Conservation (phyloP, 768 basidiomycete genomes). For the Sarcodon sp. region DNA sequence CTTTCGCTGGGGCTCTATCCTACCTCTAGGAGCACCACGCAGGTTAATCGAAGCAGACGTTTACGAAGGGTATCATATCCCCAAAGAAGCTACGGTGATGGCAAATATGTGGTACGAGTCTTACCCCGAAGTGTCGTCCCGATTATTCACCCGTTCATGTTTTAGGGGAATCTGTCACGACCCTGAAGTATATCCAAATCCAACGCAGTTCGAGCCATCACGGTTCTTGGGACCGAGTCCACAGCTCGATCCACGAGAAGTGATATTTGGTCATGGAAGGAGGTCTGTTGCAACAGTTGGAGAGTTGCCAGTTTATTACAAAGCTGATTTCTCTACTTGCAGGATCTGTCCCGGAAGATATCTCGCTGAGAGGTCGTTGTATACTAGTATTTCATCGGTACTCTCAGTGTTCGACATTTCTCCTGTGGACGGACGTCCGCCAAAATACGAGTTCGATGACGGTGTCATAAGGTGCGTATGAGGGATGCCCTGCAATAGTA, state of each 20-base stretch:
- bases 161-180: conserved; percentile 9
- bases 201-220: conserved; percentile 14
- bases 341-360: too few relatives aligned
- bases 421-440: too few relatives aligned
- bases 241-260: conserved; percentile 12
- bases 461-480: too few relatives aligned
- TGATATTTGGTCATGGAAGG: conserved; percentile 14
- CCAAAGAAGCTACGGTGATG: conserved; percentile 12
- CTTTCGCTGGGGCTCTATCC: conserved; percentile 11
- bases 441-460: too few relatives aligned
- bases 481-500: too few relatives aligned
- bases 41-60: conserved; percentile 9
- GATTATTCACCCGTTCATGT: too few relatives aligned
- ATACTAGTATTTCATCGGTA: too few relatives aligned
- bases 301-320: too few relatives aligned
- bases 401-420: too few relatives aligned
- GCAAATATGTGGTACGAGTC: conserved; percentile 13
- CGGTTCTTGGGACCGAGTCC: conserved; percentile 10
- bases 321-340: too few relatives aligned
- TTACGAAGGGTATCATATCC: conserved; percentile 14
- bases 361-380: too few relatives aligned
- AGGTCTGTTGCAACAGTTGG: not conserved
- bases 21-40: conserved; percentile 14
- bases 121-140: too few relatives aligned
- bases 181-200: conserved; percentile 11